Evolutionary conservation across 108 stramenopile genomes (phyloP).

Genomic region (Discostella pseudostelligera): DNA sequence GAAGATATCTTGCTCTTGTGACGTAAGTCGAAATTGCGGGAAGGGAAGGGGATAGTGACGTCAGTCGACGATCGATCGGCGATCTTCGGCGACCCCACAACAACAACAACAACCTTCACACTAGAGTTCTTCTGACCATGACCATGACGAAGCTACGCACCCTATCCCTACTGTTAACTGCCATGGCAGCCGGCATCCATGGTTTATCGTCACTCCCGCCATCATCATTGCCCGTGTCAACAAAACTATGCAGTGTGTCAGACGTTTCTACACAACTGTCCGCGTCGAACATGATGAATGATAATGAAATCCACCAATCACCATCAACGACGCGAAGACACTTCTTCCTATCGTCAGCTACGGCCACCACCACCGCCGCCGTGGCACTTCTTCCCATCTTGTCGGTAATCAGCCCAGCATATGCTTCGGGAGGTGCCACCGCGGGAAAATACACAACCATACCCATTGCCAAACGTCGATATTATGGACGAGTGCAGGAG

Average conservation of each 20-base stretch:
- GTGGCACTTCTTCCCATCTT: slow-evolving; percentile 15
- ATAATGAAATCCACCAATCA: too few species aligned
- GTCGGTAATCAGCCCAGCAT: neutral
- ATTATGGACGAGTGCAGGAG: slow-evolving; percentile 83
- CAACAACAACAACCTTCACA: neutral
- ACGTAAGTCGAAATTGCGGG: too few species aligned
- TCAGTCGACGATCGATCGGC: too few species aligned
- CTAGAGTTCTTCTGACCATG: neutral
- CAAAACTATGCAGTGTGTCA: neutral
- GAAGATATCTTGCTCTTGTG: too few species aligned
- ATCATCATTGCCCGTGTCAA: neutral
- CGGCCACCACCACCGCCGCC: neutral
- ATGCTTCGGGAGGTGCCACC: slow-evolving; percentile 65
- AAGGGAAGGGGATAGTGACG: too few species aligned
- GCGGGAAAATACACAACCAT: slow-evolving; percentile 89
- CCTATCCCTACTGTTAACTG: slow-evolving; percentile 10
- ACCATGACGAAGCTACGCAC: slow-evolving; percentile 10
- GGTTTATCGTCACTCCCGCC: slow-evolving; percentile 6
- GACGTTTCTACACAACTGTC: neutral
- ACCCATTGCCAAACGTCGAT: slow-evolving; percentile 81
- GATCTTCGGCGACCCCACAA: slow-evolving; percentile 1
- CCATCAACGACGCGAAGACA: slow-evolving; percentile 13
- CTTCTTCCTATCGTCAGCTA: slow-evolving; percentile 7
- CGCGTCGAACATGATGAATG: neutral
- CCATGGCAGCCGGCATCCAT: slow-evolving; percentile 1